phyloP scores from a whole-genome alignment of 176 grass and related monocot species.

The Hordeum vulgare region MorexV3_pseudomolecules_assembly NC_058520.1:22392198-22392697 shows the following conservation, averaged over 20 bases:
- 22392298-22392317: accelerated
- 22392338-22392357: conserved; percentile 20
- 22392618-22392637: background rate
- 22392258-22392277: background rate
- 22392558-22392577: background rate
- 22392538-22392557: conserved; percentile 19
- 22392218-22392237: background rate
- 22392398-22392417: conserved; percentile 24
- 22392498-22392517: conserved; percentile 25
- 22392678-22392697: background rate
- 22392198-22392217: background rate
- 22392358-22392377: conserved; percentile 18
- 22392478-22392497: background rate
- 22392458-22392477: conserved; percentile 29
- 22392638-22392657: background rate
- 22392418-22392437: background rate
- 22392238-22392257: background rate
- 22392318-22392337: background rate
- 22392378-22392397: conserved; percentile 25
- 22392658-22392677: background rate
- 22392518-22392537: conserved; percentile 13
- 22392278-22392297: background rate
- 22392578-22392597: background rate
- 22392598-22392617: conserved; percentile 11
- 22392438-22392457: background rate